Conservation (phyloP, 768 basidiomycete genomes). For the Trametes cubensis region DNA sequence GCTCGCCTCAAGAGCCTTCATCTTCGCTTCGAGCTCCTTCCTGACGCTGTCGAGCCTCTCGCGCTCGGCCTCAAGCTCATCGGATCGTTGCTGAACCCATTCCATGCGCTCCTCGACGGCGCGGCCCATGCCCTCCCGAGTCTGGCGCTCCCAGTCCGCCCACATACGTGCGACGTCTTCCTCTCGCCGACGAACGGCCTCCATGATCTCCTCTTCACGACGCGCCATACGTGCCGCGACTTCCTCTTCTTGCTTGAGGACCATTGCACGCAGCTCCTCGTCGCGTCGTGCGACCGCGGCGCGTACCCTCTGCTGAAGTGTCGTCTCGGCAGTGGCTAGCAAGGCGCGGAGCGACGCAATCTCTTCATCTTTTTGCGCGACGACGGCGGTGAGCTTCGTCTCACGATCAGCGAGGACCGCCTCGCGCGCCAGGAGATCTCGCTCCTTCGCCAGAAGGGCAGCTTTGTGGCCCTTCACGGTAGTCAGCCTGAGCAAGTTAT, state of each 20-base stretch:
- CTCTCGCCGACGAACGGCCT: slow-evolving; percentile 65
- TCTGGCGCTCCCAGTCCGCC: slow-evolving; percentile 53
- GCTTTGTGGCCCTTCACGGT: slow-evolving; percentile 67
- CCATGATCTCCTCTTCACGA: slow-evolving; percentile 73
- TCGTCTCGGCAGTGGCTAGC: slow-evolving; percentile 41
- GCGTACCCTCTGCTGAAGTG: slow-evolving; percentile 46
- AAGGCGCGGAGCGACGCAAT: slow-evolving; percentile 48
- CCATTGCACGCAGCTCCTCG: slow-evolving; percentile 65
- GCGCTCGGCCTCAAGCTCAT: slow-evolving; percentile 56
- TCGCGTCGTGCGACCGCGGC: slow-evolving; percentile 65
- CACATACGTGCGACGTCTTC: slow-evolving; percentile 65
- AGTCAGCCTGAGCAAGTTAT: slow-evolving; percentile 49
- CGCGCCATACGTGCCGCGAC: slow-evolving; percentile 64
- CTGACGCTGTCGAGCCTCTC: slow-evolving; percentile 48
- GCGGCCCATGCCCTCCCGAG: slow-evolving; percentile 38
- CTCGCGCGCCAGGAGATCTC: slow-evolving; percentile 64
- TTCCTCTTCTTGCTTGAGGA: slow-evolving; percentile 71
- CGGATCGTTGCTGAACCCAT: slow-evolving; percentile 54
- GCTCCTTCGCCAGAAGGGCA: slow-evolving; percentile 59
- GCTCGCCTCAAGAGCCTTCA: slow-evolving; percentile 47
- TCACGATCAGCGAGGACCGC: slow-evolving; percentile 57
- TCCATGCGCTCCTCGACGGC: slow-evolving; percentile 44
- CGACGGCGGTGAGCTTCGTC: slow-evolving; percentile 46
- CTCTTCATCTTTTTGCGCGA: slow-evolving; percentile 64
- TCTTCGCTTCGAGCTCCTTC: slow-evolving; percentile 53